Percentiles rank a stretch among this genome's conserved stretches.
Conservation (phyloP, 2,329 filamentous ascomycete genomes). For the Neophaeococcomyces aloes region DNA sequence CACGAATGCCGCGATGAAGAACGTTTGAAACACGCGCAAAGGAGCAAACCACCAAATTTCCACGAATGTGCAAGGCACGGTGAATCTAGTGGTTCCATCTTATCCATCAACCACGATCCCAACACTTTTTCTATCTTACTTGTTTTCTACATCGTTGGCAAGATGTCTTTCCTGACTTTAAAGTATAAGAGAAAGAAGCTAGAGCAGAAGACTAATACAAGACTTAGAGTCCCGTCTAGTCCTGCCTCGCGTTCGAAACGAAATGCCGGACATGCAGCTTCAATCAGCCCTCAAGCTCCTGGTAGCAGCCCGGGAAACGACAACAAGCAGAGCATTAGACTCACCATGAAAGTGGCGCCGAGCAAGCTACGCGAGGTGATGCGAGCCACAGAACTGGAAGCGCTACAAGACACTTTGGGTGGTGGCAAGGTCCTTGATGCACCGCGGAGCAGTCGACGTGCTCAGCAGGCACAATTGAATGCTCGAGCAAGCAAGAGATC, state of each 20-base stretch:
- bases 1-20: too few species aligned
- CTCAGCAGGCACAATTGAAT: conserved; percentile 19
- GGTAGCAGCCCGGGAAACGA: conserved; percentile 22
- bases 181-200: conserved; percentile 5
- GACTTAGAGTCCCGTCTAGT: conserved; percentile 12
- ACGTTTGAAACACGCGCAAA: too few species aligned
- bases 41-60: too few species aligned
- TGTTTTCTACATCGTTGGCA: background rate
- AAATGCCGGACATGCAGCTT: conserved; percentile 25
- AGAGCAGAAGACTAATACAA: conserved; percentile 11
- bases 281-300: conserved; percentile 10
- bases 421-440: conserved; percentile 37
- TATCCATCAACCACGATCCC: background rate
- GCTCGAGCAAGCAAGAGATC: conserved; percentile 33
- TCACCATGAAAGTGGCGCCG: conserved; percentile 41
- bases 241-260: conserved; percentile 27
- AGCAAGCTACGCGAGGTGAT: conserved; percentile 41
- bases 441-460: conserved; percentile 33
- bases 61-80: conserved; percentile 1
- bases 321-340: conserved; percentile 32
- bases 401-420: conserved; percentile 34
- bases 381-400: conserved; percentile 22
- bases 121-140: background rate
- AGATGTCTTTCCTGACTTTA: conserved; percentile 15
- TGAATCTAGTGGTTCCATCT: background rate